Evolutionary conservation across 2,329 filamentous ascomycete species (phyloP).

Genomic region (Ceratocystis colombiana): DNA sequence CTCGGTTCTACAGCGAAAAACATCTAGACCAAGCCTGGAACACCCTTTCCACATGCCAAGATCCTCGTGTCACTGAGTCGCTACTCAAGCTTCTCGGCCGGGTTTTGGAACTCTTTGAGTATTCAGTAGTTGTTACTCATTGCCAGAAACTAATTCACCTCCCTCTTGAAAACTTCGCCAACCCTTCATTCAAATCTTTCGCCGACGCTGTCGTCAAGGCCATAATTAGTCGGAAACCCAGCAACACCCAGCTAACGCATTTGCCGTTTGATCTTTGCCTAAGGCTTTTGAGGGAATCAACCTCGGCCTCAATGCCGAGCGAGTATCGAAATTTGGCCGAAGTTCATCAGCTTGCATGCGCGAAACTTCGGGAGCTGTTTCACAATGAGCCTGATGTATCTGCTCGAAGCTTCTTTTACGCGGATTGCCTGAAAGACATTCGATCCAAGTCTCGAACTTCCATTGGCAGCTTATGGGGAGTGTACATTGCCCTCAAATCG

Average conservation of each 20-base stretch:
- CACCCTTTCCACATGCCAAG: constrained; percentile 68
- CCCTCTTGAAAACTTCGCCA: constrained; percentile 50
- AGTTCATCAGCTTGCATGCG: constrained; percentile 53
- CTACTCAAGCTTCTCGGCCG: constrained; percentile 55
- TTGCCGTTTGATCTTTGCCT: constrained; percentile 47
- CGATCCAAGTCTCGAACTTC: constrained; percentile 36
- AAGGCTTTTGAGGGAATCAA: constrained; percentile 62
- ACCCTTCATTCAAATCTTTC: constrained; percentile 50
- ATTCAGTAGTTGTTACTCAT: constrained; percentile 49
- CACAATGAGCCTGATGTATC: constrained; percentile 42
- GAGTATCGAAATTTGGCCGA: constrained; percentile 49
- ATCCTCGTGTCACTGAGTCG: constrained; percentile 74
- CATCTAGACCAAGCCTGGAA: constrained; percentile 79
- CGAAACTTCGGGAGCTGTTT: constrained; percentile 53
- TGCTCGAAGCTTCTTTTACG: constrained; percentile 53
- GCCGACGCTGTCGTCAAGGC: constrained; percentile 48
- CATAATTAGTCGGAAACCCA: constrained; percentile 38
- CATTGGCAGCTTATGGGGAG: constrained; percentile 51
- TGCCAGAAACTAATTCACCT: constrained; percentile 59
- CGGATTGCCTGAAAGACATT: constrained; percentile 59
- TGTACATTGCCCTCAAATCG: constrained; percentile 42
- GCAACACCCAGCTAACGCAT: constrained; percentile 33
- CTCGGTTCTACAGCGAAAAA: constrained; percentile 56
- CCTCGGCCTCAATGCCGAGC: constrained; percentile 41
- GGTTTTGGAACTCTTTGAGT: constrained; percentile 42